Base-by-base conservation (phyloP, 2,329 filamentous ascomycete genomes). In the Alternaria rosae region DNA sequence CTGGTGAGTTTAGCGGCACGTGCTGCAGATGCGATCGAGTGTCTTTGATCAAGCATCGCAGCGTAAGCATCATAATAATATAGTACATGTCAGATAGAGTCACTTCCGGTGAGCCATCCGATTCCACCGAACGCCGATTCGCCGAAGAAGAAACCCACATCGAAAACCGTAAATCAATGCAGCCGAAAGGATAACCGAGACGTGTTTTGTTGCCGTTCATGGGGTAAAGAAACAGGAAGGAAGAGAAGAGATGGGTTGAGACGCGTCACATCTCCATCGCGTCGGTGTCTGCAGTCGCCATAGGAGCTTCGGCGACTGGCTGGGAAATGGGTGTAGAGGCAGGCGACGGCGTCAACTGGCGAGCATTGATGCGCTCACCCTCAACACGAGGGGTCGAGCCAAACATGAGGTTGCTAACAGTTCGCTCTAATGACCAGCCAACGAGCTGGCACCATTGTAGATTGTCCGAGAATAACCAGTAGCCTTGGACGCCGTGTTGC, bases 381-480 rank as follows among this genome's bases (percentile, higher is more conserved):
- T 78, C 76, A 28, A 78, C 75, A 53, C 70, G 72, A 52, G 77
- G 77, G 11, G 77, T 68, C 35, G 77, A 74, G 38, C 77, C 75
- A 47, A 72, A 72, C 70, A 75, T 77, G 57, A 79, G 76, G 60
- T 79, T 79, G 51, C 61, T 62, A 21, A 78, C 72, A 25, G 76
- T 75, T 25, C 73, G 73, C 54, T 79, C 72, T 5, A 79, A 71
- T 8, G 76, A 78, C 76, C 78, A 79, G 59, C 78, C 78, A 20
- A 84, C 79, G 25, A 83, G 78, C 52, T 82, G 79, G 57, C 81
- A 82, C 75, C 82, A 82, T 51, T 82, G 82, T 12, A 85, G 79
- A 66, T 81, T 83, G 56, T 84, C 78, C 35, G 81, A 79, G 73
- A 84, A 84, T 52, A 85, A 78, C 77, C 82, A 83, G 70, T 81